phyloP scores from a whole-genome alignment of 2,329 filamentous ascomycete genomes.

The Hyphodiscus sp. region DNA sequence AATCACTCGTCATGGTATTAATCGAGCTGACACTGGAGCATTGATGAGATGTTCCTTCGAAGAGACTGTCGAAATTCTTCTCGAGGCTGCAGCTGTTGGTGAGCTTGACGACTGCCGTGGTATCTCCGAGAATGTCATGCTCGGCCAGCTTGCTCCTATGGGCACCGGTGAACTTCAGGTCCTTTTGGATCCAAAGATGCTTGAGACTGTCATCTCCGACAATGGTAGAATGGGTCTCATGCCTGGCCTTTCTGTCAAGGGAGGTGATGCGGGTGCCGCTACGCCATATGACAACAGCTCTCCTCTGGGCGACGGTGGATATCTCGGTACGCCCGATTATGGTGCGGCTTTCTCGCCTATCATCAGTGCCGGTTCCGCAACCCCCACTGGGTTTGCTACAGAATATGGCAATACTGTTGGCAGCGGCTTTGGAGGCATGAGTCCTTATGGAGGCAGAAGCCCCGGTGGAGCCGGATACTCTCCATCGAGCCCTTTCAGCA shows the following conservation, averaged over 20 bases:
- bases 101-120: constrained; percentile 96
- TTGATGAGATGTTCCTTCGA: constrained; percentile 99
- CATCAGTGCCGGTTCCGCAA: constrained; percentile 66
- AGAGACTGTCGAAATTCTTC: constrained; percentile 95
- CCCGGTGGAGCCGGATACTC: constrained; percentile 68
- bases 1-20: constrained; percentile 97
- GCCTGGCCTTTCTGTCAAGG: constrained; percentile 72
- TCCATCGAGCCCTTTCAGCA: constrained; percentile 53
- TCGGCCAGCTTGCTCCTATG: constrained; percentile 94
- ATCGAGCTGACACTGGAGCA: constrained; percentile 93
- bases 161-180: constrained; percentile 96
- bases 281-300: constrained; percentile 92
- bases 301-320: constrained; percentile 67
- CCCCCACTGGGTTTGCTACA: constrained; percentile 56
- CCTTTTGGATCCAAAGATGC: constrained; percentile 87
- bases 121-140: constrained; percentile 98
- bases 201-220: constrained; percentile 89
- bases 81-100: constrained; percentile 89
- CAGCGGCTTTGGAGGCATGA: constrained; percentile 49
- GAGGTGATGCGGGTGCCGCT: constrained; percentile 72
- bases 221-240: constrained; percentile 81
- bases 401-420: constrained; percentile 45
- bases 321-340: constrained; percentile 53
- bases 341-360: constrained; percentile 69
- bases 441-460: constrained; percentile 53